Percentiles rank a stretch among this genome's conserved stretches.
phyloP scores from a whole-genome alignment of 140 eudicot genomes.

The Oenanthe javanica region DNA sequence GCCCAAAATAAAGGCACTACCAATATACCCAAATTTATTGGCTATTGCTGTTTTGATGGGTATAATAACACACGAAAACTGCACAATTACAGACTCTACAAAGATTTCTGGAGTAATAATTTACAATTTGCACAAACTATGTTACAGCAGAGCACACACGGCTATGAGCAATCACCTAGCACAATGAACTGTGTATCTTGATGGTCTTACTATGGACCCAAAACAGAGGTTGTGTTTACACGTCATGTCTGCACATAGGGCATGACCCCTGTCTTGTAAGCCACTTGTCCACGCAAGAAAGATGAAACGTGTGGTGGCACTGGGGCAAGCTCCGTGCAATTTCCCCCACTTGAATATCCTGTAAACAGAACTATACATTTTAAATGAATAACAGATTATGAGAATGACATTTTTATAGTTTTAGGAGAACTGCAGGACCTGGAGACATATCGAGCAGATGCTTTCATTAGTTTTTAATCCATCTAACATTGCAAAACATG shows the following conservation, averaged over 20 bases:
- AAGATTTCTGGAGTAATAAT: neutral
- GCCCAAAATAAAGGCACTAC: neutral
- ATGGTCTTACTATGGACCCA: neutral
- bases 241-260: slow-evolving; percentile 52
- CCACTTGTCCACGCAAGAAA: slow-evolving; percentile 60
- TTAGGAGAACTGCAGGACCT: slow-evolving; percentile 24
- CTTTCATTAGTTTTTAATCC: slow-evolving; percentile 19
- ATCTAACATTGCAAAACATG: slow-evolving; percentile 34
- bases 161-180: neutral
- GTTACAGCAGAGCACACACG: neutral
- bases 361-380: neutral
- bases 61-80: too few species aligned
- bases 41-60: too few species aligned
- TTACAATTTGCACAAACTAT: neutral
- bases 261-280: slow-evolving; percentile 47
- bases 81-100: neutral
- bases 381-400: slow-evolving; percentile 1
- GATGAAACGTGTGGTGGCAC: slow-evolving; percentile 58
- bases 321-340: slow-evolving; percentile 48
- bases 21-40: neutral
- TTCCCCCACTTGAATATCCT: slow-evolving; percentile 62
- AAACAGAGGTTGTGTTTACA: slow-evolving; percentile 12
- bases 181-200: neutral
- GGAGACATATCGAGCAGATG: slow-evolving; percentile 44
- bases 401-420: slow-evolving; percentile 1